Percentiles rank a stretch among this genome's conserved stretches.
These are phyloP conservation scores for Leccinellum rugosiceps DNA, from an alignment of 768 basidiomycete genomes.

Conservation along the genomic window DNA sequence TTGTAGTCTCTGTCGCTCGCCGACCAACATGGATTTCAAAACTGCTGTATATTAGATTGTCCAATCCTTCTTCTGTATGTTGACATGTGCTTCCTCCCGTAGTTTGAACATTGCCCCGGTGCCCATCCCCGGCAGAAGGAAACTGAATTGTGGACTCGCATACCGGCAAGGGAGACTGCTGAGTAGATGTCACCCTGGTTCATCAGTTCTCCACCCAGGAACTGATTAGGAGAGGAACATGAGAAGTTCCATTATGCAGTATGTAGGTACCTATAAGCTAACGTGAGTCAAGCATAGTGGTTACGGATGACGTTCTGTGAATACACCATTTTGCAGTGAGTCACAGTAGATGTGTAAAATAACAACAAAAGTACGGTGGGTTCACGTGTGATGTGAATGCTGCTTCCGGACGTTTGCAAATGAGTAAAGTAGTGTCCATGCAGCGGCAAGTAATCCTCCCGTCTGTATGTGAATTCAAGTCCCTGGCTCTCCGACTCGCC, in stretches of 20 bases:
- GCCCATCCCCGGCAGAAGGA: background rate
- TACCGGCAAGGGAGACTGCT: background rate
- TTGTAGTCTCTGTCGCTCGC: constrained; percentile 6
- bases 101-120: constrained; percentile 4
- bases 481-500: background rate
- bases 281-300: constrained; percentile 2
- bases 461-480: constrained; percentile 14
- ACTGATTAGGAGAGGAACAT: background rate
- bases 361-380: constrained; percentile 7
- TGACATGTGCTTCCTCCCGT: background rate
- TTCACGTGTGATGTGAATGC: constrained; percentile 3
- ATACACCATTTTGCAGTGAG: constrained; percentile 15
- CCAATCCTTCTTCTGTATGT: background rate
- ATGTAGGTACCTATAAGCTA: constrained; percentile 13
- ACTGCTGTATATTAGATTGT: constrained; percentile 1
- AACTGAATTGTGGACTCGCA: constrained; percentile 3
- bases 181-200: background rate
- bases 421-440: constrained; percentile 5
- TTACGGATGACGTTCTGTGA: constrained; percentile 2
- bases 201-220: background rate
- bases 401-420: constrained; percentile 1
- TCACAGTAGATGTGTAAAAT: constrained; percentile 2
- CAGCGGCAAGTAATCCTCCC: constrained; percentile 4
- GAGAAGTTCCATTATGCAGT: background rate
- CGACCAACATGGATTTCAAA: constrained; percentile 3